Evolutionary conservation across 768 basidiomycete species (phyloP), one percentile per base, ranked within the genome.

Genomic region (Naganishia randhawae): DNA sequence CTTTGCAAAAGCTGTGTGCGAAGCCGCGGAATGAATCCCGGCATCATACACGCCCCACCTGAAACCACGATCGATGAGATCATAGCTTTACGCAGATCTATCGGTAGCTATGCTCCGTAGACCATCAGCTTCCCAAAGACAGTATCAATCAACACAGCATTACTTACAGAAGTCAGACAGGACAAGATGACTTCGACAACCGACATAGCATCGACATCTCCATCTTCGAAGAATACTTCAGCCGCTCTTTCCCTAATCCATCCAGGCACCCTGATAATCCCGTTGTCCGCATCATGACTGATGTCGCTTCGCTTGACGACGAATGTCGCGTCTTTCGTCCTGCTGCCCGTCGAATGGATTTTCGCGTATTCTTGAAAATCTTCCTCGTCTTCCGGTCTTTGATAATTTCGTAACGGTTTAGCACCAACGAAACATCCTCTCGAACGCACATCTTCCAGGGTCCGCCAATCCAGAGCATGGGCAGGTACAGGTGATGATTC

Each of bases 191-290:
- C 84, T 75, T 93, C 91, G 0, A 91, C 89, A 8, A 94, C 82
- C 69, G 89, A 92, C 69, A 84, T 85, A 79, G 92, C 90, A 73
- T 95, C 92, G 11, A 91, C 87, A 72, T 93, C 91, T 7, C 90
- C 91, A 0, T 88, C 88, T 75, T 91, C 90, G 70, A 96, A 97
- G 11, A 97, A 81, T 6, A 95, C 84, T 78, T 98, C 96, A 0
- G 93, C 87, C 0, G 89, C 89, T 16, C 94, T 84, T 77, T 98
- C 95, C 50, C 95, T 82, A 45, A 99, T 84, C 96, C 96, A 99
- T 2, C 95, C 95, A 1, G 95, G 95, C 50, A 98, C 85, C 13
- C 16, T n/a, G 10, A 61, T 14, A 22, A 88, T 91, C 0, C 90
- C 92, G 9, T 84, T 82, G 2, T 90, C 90, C 0, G 88, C 88